Base-by-base conservation (phyloP, 2,329 filamentous ascomycete species). In the Neonectria neomacrospora region DNA sequence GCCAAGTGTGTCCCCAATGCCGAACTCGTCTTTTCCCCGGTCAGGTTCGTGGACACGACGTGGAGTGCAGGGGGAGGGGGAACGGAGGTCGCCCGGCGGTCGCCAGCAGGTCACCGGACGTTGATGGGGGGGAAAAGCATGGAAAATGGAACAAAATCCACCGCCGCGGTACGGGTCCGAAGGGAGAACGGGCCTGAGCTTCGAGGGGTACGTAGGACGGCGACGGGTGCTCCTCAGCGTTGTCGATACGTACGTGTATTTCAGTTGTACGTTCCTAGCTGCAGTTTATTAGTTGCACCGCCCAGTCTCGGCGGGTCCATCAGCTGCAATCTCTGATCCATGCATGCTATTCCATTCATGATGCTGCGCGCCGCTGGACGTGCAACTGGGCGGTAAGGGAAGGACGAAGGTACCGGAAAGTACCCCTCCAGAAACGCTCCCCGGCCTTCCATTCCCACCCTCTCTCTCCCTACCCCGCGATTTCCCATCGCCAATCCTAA, bases 381-480 rank as follows among this genome's bases (percentile, higher is more conserved):
- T 53, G 22, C 30, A 39, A 5, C 22, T 55, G 37, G 58, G 58
- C 58, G 58, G 58, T 61, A 61, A 55, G 32, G 45, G 22, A 44
- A 42, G 28, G 47, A 3, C 52, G 48, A 16, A 23, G 45, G 45
- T 42, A 54, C 51, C 18, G 44, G 34, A 16, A 12, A 37, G 34
- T 37, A 37, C 34, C 30, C 30, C 28, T 30, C 28, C 28, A 30
- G 32, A 34, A 34, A 16, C 32, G 14, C 45, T 39, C 41, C 54
- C 57, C 50, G 34, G 52, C 56, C 61, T 47, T 60, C 61, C 56
- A 57, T 47, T 60, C 61, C 61, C 58, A 60, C 57, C 62, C 61
- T 57, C 30, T 26, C 23, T 34, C 34, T 37, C 37, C 45, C 60
- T 72, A 67, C 67, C 70, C 70, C 68, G 60, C 68, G 70, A 73